A percentile compares a stretch with the other conserved stretches of the same genome.
These are phyloP conservation scores for Cercophora scortea DNA, from an alignment of 495 filamentous ascomycete species.

Conservation along the genomic window DNA sequence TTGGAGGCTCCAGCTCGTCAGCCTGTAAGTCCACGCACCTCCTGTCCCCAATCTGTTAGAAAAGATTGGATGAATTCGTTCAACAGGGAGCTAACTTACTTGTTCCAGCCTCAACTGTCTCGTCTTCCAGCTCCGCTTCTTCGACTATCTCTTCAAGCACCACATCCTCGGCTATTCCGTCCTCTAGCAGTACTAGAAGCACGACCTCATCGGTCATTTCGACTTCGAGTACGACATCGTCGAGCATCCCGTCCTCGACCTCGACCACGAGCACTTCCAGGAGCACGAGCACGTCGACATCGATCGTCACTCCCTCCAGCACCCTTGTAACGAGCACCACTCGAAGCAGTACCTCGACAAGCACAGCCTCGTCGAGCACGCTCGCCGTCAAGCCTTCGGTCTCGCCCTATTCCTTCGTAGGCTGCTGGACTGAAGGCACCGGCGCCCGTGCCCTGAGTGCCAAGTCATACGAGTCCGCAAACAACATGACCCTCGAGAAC, in stretches of 20 bases:
- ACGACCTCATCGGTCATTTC: not conserved
- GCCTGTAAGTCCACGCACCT: no score
- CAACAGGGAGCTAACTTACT: no score
- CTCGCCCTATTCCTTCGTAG: slow-evolving; percentile 30
- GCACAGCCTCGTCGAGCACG: slow-evolving; percentile 21
- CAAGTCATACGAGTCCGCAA: slow-evolving; percentile 22
- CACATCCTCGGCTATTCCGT: not conserved
- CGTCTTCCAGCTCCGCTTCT: not conserved
- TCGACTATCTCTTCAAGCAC: not conserved
- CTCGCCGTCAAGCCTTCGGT: slow-evolving; percentile 22
- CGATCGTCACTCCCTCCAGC: slow-evolving; percentile 5
- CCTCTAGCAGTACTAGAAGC: not conserved
- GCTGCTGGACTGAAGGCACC: slow-evolving; percentile 40
- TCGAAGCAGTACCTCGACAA: slow-evolving; percentile 11
- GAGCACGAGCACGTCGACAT: not conserved
- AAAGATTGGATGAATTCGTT: no score
- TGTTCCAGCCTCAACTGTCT: not conserved
- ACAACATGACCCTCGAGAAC: slow-evolving; percentile 38
- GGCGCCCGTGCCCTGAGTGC: slow-evolving; percentile 26
- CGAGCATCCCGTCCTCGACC: not conserved
- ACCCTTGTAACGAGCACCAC: not conserved
- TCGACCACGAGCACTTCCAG: not conserved
- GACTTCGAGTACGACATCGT: not conserved
- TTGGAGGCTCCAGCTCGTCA: not conserved
- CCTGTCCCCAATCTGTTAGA: no score